A percentile compares a stretch with the other conserved stretches of the same genome.
These are phyloP conservation scores for Coix lacrymajobi DNA, from an alignment of 176 grass and related monocot species.

Conservation along the genomic window DNA sequence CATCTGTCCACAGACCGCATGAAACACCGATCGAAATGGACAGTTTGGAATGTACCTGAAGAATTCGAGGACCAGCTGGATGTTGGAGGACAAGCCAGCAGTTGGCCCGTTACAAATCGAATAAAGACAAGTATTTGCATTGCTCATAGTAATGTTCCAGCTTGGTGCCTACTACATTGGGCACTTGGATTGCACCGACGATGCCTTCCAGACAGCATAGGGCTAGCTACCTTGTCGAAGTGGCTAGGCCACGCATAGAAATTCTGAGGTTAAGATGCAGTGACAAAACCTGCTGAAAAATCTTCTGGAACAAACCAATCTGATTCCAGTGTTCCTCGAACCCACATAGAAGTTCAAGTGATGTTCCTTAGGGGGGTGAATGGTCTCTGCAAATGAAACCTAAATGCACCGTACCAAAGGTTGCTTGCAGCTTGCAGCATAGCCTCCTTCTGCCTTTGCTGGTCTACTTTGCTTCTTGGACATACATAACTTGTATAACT, in stretches of 20 bases:
- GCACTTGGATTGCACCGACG: not conserved
- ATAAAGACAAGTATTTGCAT: not conserved
- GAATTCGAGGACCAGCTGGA: not conserved
- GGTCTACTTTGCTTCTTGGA: not conserved
- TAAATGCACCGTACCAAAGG: not conserved
- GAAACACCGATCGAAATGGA: not conserved
- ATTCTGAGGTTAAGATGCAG: not conserved
- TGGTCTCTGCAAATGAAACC: not conserved
- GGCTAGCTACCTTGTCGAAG: not conserved
- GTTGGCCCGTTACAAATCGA: not conserved
- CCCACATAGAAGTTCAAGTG: not conserved
- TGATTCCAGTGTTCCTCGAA: not conserved
- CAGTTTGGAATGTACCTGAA: not conserved
- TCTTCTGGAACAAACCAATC: not conserved
- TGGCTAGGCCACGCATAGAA: not conserved
- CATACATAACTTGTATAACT: not conserved
- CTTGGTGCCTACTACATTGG: not conserved
- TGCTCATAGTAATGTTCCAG: not conserved
- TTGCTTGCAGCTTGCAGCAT: not conserved
- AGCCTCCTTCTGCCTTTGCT: not conserved
- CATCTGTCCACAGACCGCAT: not conserved
- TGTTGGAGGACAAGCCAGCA: not conserved
- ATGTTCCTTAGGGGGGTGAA: not conserved
- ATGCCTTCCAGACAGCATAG: not conserved
- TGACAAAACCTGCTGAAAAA: not conserved